Base-by-base conservation (phyloP, 2,329 filamentous ascomycete genomes). In the Aspergillus udagawae region DNA sequence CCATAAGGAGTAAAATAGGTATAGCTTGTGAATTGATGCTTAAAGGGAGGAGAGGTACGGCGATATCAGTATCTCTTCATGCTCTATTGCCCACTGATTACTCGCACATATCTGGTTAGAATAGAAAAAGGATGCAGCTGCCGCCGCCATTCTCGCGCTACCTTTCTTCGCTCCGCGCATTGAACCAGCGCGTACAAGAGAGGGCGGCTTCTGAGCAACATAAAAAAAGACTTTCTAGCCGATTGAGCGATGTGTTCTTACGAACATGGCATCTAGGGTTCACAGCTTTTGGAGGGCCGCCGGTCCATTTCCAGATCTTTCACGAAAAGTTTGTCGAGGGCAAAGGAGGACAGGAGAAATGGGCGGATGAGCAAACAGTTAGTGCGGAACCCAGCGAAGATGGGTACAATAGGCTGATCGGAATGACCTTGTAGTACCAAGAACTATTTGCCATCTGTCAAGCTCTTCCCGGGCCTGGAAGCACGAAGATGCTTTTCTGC, bases 361-460 rank as follows among this genome's bases (percentile, higher is more conserved):
- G 88, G 88, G 80, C 90, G 27, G 85, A 89, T 69, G 86, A 90
- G 54, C 84, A 88, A 64, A 81, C 85, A 56, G 85, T 87, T 69
- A 61, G 76, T 62, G 29, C n/a, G 50, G 54, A 38, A 52, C 20
- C 12, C 52, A 49, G 50, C 51, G 50, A 51, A 7, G 21, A 2
- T 28, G 20, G 2, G 44, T 23, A 25, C 23, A 2, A 21, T 45
- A 14, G n/a, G 21, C 44, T 47, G 21, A 47, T 23, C 6, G 44
- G 20, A 14, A 14, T n/a, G 44, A 21, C 12, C 4, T 47, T 47
- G 42, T 51, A 88, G 84, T 90, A 87, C 70, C 85, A 89, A 69
- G 88, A 91, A 65, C 79, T 91, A 0, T 91, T 91, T 70, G 86
- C 84, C 27, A 74, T 91, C 49, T 83, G 81, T 20, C 87, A 91